Evolutionary conservation across 306 rosid species (phyloP), one percentile per base, ranked within the genome.

Genomic region (Castanea mollissima): DNA sequence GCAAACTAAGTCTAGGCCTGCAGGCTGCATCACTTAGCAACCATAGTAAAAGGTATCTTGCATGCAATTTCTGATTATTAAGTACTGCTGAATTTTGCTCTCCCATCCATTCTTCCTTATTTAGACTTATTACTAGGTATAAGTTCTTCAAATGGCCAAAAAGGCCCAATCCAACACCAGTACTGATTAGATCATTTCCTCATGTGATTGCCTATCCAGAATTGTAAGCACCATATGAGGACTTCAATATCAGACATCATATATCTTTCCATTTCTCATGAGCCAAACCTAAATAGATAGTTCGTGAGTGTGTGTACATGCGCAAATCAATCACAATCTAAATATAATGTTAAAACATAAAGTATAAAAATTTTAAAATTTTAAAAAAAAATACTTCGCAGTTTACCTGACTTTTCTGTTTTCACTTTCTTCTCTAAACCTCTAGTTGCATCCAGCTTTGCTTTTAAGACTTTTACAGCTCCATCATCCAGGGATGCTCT

Each of bases 401-500:
- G 68, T 73, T 79, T 72, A 95, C 99, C 98, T 83, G 97, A 88
- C 35, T 79, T 75, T 44, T 92, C 92, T 23, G 78, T 80, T 88
- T 89, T 91, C 81, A 93, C 92, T 64, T 74, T 91, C 72, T 76
- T 82, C 81, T 91, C 97, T 16, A n/a, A 73, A 81, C 78, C 83
- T 89, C 89, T 84, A 74, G 92, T 88, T 82, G 91, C 93, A 80
- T 89, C 87, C 78, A 92, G 80, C 76, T 89, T 68, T 78, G 99
- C 97, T 79, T 79, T 74, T 82, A 95, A 76, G 84, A 90, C 88
- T 69, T 76, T 85, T 57, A 90, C 97, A 84, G 90, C 87, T 79
- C 87, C 97, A 16, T 91, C 95, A 83, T 95, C 97, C 80, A 86
- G 78, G 25, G 86, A 79, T 69, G 88, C 44, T 90, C 91, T 93